Evolutionary conservation across 2,329 filamentous ascomycete species (phyloP).

Genomic region (Dendryphion nanum): DNA sequence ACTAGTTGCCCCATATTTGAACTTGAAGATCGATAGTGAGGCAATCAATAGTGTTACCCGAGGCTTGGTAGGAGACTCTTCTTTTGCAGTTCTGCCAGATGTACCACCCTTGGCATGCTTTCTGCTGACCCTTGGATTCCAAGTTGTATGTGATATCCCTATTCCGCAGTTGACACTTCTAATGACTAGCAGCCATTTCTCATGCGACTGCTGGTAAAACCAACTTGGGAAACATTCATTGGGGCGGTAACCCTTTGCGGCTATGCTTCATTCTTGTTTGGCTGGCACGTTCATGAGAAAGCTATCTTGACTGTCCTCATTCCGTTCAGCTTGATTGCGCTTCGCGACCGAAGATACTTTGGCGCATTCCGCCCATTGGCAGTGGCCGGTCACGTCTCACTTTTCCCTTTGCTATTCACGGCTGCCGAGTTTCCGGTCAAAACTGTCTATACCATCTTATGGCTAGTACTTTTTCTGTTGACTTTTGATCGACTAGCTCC

Average conservation of each 20-base stretch:
- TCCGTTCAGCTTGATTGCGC: conserved; percentile 87
- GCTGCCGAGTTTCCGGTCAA: conserved; percentile 92
- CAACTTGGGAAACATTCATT: conserved; percentile 86
- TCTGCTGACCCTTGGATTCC: conserved; percentile 75
- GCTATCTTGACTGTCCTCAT: conserved; percentile 92
- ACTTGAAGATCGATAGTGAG: conserved; percentile 67
- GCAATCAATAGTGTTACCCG: conserved; percentile 88
- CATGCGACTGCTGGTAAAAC: conserved; percentile 74
- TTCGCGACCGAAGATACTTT: conserved; percentile 86
- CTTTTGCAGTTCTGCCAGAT: conserved; percentile 90
- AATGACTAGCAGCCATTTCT: conserved; percentile 49
- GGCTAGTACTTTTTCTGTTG: conserved; percentile 83
- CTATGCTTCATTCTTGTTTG: conserved; percentile 94
- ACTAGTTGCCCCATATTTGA: conserved; percentile 78
- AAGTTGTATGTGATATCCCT: conserved; percentile 55
- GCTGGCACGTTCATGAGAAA: conserved; percentile 99
- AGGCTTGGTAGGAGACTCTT: conserved; percentile 87
- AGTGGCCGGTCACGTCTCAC: conserved; percentile 89
- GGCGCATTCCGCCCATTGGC: conserved; percentile 89
- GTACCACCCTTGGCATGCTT: conserved; percentile 81
- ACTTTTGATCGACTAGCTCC: conserved; percentile 86
- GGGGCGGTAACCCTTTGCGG: conserved; percentile 88
- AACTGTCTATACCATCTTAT: conserved; percentile 86
- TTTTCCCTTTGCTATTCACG: conserved; percentile 93
- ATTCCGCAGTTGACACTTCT: conserved; percentile 3